Evolutionary conservation across 2,329 filamentous ascomycete genomes (phyloP).

Genomic region (Tolypocladium pustulatum): DNA sequence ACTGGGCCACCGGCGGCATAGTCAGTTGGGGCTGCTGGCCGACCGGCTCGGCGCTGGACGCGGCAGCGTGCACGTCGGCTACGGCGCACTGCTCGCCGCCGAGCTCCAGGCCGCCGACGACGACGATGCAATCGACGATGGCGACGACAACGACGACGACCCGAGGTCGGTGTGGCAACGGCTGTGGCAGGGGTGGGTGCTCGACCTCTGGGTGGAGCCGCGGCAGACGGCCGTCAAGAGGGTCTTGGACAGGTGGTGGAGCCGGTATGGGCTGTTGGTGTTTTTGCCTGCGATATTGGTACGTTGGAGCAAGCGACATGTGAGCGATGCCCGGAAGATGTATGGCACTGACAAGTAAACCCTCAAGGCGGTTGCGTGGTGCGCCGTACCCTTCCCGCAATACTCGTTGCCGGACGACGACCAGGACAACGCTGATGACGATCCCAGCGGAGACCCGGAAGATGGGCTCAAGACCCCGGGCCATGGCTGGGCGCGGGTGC

Average conservation of each 20-base stretch:
- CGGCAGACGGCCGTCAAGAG: slow-evolving; percentile 46
- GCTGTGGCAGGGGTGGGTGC: slow-evolving; percentile 24
- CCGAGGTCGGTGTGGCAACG: slow-evolving; percentile 23
- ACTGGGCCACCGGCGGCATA: slow-evolving; percentile 15
- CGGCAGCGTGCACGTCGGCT: slow-evolving; percentile 46
- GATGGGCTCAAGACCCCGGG: slow-evolving; percentile 36
- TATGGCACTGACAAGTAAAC: neutral
- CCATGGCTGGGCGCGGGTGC: slow-evolving; percentile 52
- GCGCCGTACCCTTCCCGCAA: slow-evolving; percentile 54
- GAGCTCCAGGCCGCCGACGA: slow-evolving; percentile 24
- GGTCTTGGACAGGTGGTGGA: slow-evolving; percentile 53
- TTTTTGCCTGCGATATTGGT: slow-evolving; percentile 51
- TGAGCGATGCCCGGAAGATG: neutral
- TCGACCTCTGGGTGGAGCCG: slow-evolving; percentile 51
- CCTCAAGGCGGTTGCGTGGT: slow-evolving; percentile 50
- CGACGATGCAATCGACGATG: slow-evolving; percentile 15
- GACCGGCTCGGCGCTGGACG: slow-evolving; percentile 23
- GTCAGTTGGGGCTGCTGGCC: slow-evolving; percentile 30
- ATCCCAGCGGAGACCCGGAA: slow-evolving; percentile 3
- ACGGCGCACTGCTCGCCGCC: slow-evolving; percentile 40
- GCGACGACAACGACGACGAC: slow-evolving; percentile 19
- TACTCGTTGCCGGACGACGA: slow-evolving; percentile 41
- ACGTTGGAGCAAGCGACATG: slow-evolving; percentile 14
- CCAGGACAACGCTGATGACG: slow-evolving; percentile 19
- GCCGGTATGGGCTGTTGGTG: slow-evolving; percentile 49